Evolutionary conservation across 257 asterid species (phyloP).

Genomic region (Perilla frutescens): DNA sequence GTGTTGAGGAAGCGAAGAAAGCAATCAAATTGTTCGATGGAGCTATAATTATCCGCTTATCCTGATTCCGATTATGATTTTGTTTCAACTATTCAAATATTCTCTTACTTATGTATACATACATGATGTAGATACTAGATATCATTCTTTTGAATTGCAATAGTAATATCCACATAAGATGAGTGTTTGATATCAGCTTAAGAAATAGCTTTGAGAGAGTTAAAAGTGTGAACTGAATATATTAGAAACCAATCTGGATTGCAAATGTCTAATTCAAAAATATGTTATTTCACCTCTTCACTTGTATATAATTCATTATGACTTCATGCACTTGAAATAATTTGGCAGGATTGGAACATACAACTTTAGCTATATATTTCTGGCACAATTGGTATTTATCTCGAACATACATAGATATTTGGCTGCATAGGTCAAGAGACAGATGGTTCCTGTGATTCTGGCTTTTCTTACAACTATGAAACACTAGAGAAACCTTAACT

Average conservation of each 20-base stretch:
- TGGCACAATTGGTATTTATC: too few relatives aligned
- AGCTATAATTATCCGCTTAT: conserved; percentile 97
- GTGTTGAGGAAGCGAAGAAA: conserved; percentile 77
- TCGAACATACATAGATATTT: too few relatives aligned
- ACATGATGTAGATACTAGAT: too few relatives aligned
- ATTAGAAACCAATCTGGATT: too few relatives aligned
- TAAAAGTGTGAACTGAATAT: neutral
- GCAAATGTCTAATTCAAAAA: neutral
- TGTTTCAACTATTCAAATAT: too few relatives aligned
- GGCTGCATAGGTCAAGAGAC: neutral
- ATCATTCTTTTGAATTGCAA: too few relatives aligned
- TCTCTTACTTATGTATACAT: too few relatives aligned
- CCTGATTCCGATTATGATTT: neutral
- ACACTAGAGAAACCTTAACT: too few relatives aligned
- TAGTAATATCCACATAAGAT: too few relatives aligned
- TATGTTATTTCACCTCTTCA: neutral
- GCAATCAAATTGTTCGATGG: conserved; percentile 85
- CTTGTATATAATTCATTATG: neutral
- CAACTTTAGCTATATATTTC: neutral
- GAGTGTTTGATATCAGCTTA: too few relatives aligned
- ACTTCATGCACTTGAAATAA: neutral
- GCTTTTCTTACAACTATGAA: too few relatives aligned
- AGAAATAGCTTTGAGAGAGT: too few relatives aligned
- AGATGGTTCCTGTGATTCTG: neutral
- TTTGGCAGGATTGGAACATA: neutral